Evolutionary conservation across 306 rosid species (phyloP).

Genomic region (Lathyrus tuberosus): DNA sequence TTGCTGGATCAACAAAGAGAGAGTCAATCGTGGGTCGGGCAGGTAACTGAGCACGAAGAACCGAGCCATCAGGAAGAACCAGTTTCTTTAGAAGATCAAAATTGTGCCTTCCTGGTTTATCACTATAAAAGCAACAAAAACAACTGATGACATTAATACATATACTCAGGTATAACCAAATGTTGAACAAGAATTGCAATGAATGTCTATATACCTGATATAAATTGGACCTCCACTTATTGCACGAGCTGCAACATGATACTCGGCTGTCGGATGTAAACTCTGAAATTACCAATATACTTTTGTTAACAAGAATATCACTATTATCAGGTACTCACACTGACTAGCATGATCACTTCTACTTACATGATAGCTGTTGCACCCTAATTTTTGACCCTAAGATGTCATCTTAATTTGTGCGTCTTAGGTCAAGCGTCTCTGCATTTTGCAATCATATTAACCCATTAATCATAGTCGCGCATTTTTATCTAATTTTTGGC

Average conservation of each 20-base stretch:
- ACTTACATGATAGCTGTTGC: too few relatives aligned
- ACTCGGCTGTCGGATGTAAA: not conserved
- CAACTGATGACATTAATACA: not conserved
- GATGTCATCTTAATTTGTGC: too few relatives aligned
- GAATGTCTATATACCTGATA: conserved; percentile 62
- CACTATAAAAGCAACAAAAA: conserved; percentile 51
- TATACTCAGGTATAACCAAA: not conserved
- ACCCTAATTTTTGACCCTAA: too few relatives aligned
- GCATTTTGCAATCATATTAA: too few relatives aligned
- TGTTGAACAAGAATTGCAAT: not conserved
- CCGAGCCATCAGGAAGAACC: conserved; percentile 92
- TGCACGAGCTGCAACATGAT: conserved; percentile 10
- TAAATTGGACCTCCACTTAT: conserved; percentile 89
- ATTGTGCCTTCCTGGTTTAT: conserved; percentile 91
- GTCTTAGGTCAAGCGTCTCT: too few relatives aligned
- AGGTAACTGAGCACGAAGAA: conserved; percentile 87
- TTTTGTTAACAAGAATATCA: not conserved
- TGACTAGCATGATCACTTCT: too few relatives aligned
- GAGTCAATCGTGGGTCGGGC: conserved; percentile 89
- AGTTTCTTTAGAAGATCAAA: conserved; percentile 86
- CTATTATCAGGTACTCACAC: too few relatives aligned
- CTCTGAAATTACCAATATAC: conserved; percentile 3
- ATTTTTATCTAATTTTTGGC: too few relatives aligned
- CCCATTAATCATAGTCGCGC: too few relatives aligned
- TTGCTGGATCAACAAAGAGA: conserved; percentile 10